These are phyloP conservation scores for Fomitiporia mediterranea DNA, from an alignment of 1,284 basidiomycete species.

Conservation along the genomic window DNA sequence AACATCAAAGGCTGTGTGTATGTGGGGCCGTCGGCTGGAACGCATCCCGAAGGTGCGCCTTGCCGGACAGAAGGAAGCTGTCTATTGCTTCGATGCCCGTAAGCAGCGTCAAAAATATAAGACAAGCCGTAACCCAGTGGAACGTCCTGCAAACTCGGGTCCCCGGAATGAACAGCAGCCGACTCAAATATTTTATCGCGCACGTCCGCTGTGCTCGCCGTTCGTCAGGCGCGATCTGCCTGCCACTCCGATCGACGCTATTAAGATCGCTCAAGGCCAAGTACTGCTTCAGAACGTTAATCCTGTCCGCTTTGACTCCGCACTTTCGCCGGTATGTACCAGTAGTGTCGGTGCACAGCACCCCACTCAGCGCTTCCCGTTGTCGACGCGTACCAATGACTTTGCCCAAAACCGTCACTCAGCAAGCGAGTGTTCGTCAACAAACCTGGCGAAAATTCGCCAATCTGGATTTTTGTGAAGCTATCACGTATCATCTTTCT, in stretches of 20 bases:
- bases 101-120: conserved; percentile 19
- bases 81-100: conserved; percentile 19
- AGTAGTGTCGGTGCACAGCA: neutral
- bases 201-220: neutral
- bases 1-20: conserved; percentile 17
- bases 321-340: neutral
- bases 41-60: conserved; percentile 21
- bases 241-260: neutral
- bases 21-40: conserved; percentile 20
- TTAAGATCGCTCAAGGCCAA: conserved; percentile 11
- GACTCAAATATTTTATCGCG: conserved; percentile 13
- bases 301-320: conserved; percentile 6
- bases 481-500: neutral
- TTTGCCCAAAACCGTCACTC: neutral
- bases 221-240: neutral
- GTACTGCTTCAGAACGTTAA: conserved; percentile 12
- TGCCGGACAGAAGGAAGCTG: conserved; percentile 17
- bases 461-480: neutral
- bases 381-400: neutral
- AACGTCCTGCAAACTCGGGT: neutral
- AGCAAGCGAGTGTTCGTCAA: neutral
- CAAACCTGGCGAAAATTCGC: neutral
- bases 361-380: neutral
- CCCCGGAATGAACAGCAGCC: neutral
- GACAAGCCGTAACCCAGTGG: neutral